Conservation (phyloP, 345 rosid genomes). For the Salix exigua region DNA sequence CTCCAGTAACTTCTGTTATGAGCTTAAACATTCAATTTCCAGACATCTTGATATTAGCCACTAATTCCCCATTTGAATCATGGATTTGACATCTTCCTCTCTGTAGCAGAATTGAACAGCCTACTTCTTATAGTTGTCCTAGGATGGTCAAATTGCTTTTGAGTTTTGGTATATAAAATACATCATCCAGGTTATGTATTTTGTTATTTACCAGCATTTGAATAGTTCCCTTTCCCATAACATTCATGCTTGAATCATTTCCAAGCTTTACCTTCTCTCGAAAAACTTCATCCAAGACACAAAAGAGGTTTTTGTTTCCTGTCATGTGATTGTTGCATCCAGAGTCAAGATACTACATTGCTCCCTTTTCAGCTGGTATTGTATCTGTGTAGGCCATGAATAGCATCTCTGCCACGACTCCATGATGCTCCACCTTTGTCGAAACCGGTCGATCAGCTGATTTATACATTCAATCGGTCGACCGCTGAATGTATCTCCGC, state of each 20-base stretch:
- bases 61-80: not conserved
- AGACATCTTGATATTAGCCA: not conserved
- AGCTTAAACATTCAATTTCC: not conserved
- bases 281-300: not conserved
- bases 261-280: not conserved
- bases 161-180: not conserved
- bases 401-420: not conserved
- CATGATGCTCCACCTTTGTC: not conserved
- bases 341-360: not conserved
- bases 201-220: not conserved
- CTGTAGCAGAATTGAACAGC: not conserved
- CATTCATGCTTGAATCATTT: not conserved
- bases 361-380: not conserved
- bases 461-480: too few relatives aligned
- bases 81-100: not conserved
- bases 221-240: not conserved
- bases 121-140: not conserved
- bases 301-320: not conserved
- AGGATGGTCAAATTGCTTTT: not conserved
- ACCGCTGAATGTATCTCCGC: too few relatives aligned
- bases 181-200: not conserved
- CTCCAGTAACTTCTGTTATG: accelerated
- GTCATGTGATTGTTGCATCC: not conserved
- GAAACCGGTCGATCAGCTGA: too few relatives aligned
- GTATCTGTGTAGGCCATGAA: not conserved